Base-by-base conservation (phyloP, 208 protist species). In the Phytomonas sp. region DNA sequence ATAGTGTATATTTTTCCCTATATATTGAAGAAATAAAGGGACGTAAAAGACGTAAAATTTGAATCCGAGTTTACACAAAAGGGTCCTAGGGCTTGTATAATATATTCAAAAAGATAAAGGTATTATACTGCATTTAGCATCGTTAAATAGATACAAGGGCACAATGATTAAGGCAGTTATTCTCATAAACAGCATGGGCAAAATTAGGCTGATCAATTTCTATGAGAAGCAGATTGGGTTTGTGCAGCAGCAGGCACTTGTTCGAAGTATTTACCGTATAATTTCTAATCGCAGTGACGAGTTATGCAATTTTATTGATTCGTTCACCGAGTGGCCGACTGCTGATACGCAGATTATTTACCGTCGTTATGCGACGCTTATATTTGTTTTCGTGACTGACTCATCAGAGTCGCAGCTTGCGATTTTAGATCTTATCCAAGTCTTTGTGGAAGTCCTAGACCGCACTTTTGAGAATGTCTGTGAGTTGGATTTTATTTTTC, bases 401-500 rank as follows among this genome's bases (percentile, higher is more conserved):
- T 93, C 86, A 29, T 93, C 88, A 26, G 98, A 99, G 77, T 97
- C 89, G 59, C 97, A 99, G 81, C 83, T 99, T 23, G 98, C 97
- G 36, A 99, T 99, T 45, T 81, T 99, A 3, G 98, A 99, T 79
- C 84, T 99, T 12, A 98, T 99, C 67, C 97, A 99, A 73, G 95
- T 99, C 19, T 99, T 99, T 72, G 97, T 99, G 26, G 98, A 99
- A 74, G 80, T 87, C 3, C 89, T 99, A 52, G 98, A 99, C 79
- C 93, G 95, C 63, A 88, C 83, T 67, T 99, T 99, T 83, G 95
- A 99, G 77, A 99, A 98, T 71, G 98, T 99, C 32, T 99, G 98
- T 73, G 98, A 99, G 79, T 81, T 99, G 2, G 97, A 99, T 79
- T 70, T 99, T n/a, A 99, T 99, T 72, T 99, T 99, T 74, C 96